A percentile compares a stretch with the other conserved stretches of the same genome.
Evolutionary conservation across 176 grass and related monocot genomes (phyloP).

Genomic region (Cenchrus fungigraminus): DNA sequence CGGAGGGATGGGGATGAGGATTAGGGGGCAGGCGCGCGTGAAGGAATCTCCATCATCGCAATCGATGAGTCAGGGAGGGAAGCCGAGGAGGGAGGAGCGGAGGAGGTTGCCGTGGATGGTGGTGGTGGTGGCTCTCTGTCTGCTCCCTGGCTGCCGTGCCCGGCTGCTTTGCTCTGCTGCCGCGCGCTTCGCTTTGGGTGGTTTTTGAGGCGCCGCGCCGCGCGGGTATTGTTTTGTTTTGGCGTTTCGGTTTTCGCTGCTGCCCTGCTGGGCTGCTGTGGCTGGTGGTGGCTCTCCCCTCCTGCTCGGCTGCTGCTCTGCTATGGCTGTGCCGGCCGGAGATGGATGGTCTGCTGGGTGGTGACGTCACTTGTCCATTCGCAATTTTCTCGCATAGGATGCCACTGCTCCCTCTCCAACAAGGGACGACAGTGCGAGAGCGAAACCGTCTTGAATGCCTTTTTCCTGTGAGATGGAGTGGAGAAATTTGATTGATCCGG

Average conservation of each 20-base stretch:
- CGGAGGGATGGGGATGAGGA: neutral
- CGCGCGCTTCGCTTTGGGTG: slow-evolving; percentile 37
- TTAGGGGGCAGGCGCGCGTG: slow-evolving; percentile 46
- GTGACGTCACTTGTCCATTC: too few species aligned
- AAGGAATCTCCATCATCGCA: slow-evolving; percentile 58
- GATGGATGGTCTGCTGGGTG: too few species aligned
- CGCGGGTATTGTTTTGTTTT: neutral
- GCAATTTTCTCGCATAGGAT: too few species aligned
- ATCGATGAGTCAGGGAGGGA: slow-evolving; percentile 35
- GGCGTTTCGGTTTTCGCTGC: slow-evolving; percentile 19
- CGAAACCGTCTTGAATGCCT: too few species aligned
- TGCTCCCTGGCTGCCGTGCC: neutral
- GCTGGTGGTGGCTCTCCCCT: neutral
- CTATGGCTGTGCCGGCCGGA: too few species aligned
- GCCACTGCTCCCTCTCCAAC: too few species aligned
- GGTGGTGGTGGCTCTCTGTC: slow-evolving; percentile 19
- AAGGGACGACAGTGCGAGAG: too few species aligned
- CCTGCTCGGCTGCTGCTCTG: neutral
- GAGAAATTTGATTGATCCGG: too few species aligned
- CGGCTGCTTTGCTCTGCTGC: neutral
- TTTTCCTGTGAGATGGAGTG: too few species aligned
- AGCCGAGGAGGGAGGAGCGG: neutral
- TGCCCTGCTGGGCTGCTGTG: neutral
- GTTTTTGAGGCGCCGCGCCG: slow-evolving; percentile 47
- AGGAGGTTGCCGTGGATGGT: neutral